These are phyloP conservation scores for Aspergillus thermomutatus DNA, from an alignment of 2,329 filamentous ascomycete genomes.

Conservation along the genomic window DNA sequence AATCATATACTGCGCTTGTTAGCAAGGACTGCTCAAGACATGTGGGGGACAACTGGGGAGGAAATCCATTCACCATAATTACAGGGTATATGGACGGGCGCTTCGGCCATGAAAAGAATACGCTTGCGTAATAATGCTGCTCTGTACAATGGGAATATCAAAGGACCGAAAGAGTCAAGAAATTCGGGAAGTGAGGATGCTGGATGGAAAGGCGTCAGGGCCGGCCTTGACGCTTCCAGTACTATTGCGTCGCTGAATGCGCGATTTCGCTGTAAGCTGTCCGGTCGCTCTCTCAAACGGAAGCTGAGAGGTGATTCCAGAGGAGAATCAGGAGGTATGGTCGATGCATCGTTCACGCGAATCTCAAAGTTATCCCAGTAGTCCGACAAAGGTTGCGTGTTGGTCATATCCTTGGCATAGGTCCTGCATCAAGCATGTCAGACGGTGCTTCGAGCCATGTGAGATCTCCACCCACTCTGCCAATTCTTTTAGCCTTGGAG, in stretches of 20 bases:
- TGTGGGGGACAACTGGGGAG: slow-evolving; percentile 11
- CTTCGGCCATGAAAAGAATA: slow-evolving; percentile 80
- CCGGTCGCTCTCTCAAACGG: slow-evolving; percentile 45
- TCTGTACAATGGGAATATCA: slow-evolving; percentile 87
- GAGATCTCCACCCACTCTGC: slow-evolving; percentile 56
- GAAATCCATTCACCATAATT: slow-evolving; percentile 69
- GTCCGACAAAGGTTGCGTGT: slow-evolving; percentile 64
- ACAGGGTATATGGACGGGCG: slow-evolving; percentile 80
- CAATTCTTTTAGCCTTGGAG: slow-evolving; percentile 69
- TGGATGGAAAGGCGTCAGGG: slow-evolving; percentile 75
- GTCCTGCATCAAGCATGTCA: slow-evolving; percentile 28
- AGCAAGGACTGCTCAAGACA: slow-evolving; percentile 14
- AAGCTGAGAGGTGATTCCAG: slow-evolving; percentile 51
- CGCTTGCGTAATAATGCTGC: slow-evolving; percentile 82
- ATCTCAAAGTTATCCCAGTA: slow-evolving; percentile 66
- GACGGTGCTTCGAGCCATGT: neutral
- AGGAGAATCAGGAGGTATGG: slow-evolving; percentile 44
- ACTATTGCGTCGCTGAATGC: slow-evolving; percentile 43
- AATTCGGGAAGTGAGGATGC: slow-evolving; percentile 77
- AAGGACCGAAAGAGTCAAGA: slow-evolving; percentile 79
- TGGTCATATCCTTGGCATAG: slow-evolving; percentile 63
- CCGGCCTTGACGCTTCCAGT: slow-evolving; percentile 47
- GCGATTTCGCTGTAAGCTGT: slow-evolving; percentile 30
- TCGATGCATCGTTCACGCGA: slow-evolving; percentile 35
- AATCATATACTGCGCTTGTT: slow-evolving; percentile 69